phyloP scores from a whole-genome alignment of 148 eudicot species.

The Rhododendron ferrugineum region DNA sequence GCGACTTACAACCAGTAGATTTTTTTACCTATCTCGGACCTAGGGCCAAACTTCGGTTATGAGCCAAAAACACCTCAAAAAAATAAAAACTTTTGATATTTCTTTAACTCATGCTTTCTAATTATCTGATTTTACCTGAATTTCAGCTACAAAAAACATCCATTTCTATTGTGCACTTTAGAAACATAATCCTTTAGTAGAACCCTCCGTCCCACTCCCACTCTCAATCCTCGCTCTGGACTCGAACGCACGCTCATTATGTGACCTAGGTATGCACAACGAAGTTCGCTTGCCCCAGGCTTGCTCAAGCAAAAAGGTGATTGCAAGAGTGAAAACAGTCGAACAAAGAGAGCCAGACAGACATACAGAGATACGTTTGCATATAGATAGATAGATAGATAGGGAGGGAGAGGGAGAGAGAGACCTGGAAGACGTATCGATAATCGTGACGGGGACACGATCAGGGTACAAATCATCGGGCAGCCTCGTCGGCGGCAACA shows the following conservation, averaged over 20 bases:
- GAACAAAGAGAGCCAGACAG: too few relatives aligned
- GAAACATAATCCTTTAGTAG: background rate
- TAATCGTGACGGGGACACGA: slow-evolving; percentile 65
- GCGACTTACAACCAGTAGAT: background rate
- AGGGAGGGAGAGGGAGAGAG: background rate
- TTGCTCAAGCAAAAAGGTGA: too few relatives aligned
- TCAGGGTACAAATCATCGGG: slow-evolving; percentile 81
- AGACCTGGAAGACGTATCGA: slow-evolving; percentile 83
- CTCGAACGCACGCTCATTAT: too few relatives aligned
- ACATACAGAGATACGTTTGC: too few relatives aligned
- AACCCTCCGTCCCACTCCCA: background rate
- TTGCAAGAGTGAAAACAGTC: too few relatives aligned
- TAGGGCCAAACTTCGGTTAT: background rate
- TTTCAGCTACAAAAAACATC: background rate
- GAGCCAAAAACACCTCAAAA: background rate
- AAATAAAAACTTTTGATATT: background rate
- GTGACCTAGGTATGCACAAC: too few relatives aligned
- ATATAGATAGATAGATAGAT: background rate
- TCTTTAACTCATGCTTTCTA: background rate
- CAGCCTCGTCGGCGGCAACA: slow-evolving; percentile 79
- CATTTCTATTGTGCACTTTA: background rate
- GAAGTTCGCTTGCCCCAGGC: too few relatives aligned
- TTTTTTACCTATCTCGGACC: background rate
- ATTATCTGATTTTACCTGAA: background rate
- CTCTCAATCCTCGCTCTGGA: too few relatives aligned